Conservation (phyloP, 441 rosid species). For the Erysimum pusillum region DNA sequence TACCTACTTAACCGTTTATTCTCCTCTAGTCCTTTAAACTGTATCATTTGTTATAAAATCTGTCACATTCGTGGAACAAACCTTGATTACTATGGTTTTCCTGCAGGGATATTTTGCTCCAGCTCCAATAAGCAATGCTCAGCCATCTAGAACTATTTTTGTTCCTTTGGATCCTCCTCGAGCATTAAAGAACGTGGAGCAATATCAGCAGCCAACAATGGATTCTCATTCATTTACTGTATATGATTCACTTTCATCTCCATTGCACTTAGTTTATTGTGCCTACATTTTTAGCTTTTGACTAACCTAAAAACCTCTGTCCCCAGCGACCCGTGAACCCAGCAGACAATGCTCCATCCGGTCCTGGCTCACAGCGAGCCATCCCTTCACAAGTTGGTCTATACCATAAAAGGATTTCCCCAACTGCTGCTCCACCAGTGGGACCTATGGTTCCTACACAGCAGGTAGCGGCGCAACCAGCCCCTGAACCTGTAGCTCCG, state of each 20-base stretch:
- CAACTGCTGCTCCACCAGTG: conserved; percentile 60
- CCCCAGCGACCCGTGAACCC: background rate
- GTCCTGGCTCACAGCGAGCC: background rate
- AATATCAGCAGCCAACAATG: conserved; percentile 86
- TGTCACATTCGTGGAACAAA: too few species aligned
- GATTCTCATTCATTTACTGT: conserved; percentile 88
- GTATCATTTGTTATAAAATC: too few species aligned
- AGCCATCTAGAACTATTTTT: conserved; percentile 79
- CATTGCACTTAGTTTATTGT: too few species aligned
- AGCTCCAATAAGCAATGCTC: conserved; percentile 59
- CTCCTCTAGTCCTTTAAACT: too few species aligned
- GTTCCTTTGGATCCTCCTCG: conserved; percentile 85
- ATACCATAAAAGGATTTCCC: conserved; percentile 49
- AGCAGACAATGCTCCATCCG: background rate
- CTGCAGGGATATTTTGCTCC: conserved; percentile 66
- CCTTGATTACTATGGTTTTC: conserved; percentile 26
- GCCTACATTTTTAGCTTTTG: conserved; percentile 28
- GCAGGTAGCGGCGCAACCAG: conserved; percentile 62
- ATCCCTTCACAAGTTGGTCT: background rate
- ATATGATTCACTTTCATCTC: too few species aligned
- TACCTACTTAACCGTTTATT: too few species aligned
- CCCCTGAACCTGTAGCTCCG: conserved; percentile 72
- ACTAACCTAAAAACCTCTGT: background rate
- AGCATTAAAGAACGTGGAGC: conserved; percentile 83
- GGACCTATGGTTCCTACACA: conserved; percentile 66